These are phyloP conservation scores for Lindgomyces ingoldianus DNA, from an alignment of 495 filamentous ascomycete genomes.

Conservation along the genomic window DNA sequence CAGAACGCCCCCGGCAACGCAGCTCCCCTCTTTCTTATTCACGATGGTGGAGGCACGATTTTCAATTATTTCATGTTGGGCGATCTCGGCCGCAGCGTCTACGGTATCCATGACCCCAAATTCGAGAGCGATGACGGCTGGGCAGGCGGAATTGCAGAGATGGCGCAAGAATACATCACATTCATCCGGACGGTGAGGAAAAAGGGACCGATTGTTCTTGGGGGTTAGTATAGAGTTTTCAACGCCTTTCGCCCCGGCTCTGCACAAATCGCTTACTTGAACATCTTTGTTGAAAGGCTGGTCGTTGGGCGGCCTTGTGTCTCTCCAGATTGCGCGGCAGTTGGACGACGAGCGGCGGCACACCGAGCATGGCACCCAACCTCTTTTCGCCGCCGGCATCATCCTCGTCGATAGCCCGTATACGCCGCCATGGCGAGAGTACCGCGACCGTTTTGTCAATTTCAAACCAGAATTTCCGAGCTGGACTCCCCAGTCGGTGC, in stretches of 20 bases:
- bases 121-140: background rate
- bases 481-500: background rate
- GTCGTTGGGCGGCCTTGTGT: background rate
- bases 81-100: background rate
- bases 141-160: background rate
- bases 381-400: background rate
- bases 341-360: background rate
- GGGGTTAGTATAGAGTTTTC: background rate
- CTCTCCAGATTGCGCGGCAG: background rate
- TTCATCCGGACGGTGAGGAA: background rate
- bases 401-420: background rate
- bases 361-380: background rate
- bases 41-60: background rate
- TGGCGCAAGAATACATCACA: background rate
- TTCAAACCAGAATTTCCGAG: background rate
- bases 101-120: background rate
- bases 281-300: background rate
- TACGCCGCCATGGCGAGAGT: background rate
- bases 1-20: slow-evolving; percentile 7
- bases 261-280: background rate
- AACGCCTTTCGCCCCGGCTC: background rate
- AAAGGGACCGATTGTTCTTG: background rate
- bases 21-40: slow-evolving; percentile 5
- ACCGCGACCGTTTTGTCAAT: background rate
- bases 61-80: slow-evolving; percentile 1